phyloP scores from a whole-genome alignment of 179 eudicot species.

The Heliamphora pulchella region DNA sequence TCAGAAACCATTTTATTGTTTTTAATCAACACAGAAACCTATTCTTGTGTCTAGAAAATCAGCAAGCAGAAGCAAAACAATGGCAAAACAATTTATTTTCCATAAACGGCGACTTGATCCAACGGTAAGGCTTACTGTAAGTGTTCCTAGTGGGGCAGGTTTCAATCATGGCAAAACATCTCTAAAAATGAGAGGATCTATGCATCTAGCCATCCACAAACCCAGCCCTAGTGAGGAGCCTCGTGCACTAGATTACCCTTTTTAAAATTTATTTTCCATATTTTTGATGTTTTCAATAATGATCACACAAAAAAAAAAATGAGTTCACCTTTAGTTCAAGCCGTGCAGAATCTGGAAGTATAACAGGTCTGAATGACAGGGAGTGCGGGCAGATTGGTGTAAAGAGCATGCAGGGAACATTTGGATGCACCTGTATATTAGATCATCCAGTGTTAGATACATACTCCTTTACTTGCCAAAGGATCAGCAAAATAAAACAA shows the following conservation, averaged over 20 bases:
- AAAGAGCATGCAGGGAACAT: constrained; percentile 97
- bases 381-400: constrained; percentile 89
- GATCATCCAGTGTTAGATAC: constrained; percentile 17
- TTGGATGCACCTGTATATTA: constrained; percentile 85
- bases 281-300: not conserved
- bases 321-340: constrained; percentile 75
- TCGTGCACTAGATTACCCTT: no score
- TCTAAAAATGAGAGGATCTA: no score
- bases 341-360: constrained; percentile 88
- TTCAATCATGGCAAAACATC: no score
- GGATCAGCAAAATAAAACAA: not conserved
- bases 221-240: no score
- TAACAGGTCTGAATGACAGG: constrained; percentile 81
- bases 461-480: not conserved
- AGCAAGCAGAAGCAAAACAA: not conserved
- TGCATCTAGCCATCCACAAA: no score
- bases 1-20: no score
- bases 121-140: no score
- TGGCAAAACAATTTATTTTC: not conserved
- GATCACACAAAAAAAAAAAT: not conserved
- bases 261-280: no score
- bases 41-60: not conserved
- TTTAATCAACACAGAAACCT: not conserved
- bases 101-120: no score
- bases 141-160: no score